A percentile compares a stretch with the other conserved stretches of the same genome.
Evolutionary conservation across 83 land plant genomes (phyloP).

Genomic region (Diphasiastrum complanatum): DNA sequence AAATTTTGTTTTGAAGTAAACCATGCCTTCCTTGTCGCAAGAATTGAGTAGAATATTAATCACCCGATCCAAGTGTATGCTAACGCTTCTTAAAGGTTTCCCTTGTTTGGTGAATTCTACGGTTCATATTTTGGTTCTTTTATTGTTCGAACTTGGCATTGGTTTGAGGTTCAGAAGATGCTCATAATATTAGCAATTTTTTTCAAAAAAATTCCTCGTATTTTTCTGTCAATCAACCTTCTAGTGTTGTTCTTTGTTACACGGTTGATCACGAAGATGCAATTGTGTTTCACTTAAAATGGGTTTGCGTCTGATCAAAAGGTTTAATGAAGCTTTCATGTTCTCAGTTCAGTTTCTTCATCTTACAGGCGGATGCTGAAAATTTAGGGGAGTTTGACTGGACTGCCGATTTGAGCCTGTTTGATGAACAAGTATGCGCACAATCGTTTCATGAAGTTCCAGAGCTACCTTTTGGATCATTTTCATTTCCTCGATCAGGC

Average conservation of each 20-base stretch:
- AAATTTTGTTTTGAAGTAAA: background rate
- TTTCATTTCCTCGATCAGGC: background rate
- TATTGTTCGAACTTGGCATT: background rate
- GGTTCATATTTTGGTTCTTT: background rate
- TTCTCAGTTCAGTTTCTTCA: background rate
- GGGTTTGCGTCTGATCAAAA: no score
- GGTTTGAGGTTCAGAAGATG: background rate
- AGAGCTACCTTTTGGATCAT: background rate
- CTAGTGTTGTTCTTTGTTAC: no score
- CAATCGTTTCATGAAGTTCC: constrained; percentile 25
- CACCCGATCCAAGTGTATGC: no score
- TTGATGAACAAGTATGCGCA: constrained; percentile 24
- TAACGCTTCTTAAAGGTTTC: no score
- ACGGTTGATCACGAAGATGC: background rate
- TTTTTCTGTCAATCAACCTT: no score
- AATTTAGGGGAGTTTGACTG: constrained; percentile 26
- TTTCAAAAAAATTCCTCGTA: no score
- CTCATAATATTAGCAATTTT: no score
- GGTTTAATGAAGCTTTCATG: background rate
- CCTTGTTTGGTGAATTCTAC: no score
- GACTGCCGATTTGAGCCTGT: constrained; percentile 25
- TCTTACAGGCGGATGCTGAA: constrained; percentile 11
- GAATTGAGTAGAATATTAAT: background rate
- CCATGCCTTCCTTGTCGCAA: background rate
- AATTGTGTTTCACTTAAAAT: no score